Base-by-base conservation (phyloP, 2,329 filamentous ascomycete genomes). In the Cladorrhinum sp. region DNA sequence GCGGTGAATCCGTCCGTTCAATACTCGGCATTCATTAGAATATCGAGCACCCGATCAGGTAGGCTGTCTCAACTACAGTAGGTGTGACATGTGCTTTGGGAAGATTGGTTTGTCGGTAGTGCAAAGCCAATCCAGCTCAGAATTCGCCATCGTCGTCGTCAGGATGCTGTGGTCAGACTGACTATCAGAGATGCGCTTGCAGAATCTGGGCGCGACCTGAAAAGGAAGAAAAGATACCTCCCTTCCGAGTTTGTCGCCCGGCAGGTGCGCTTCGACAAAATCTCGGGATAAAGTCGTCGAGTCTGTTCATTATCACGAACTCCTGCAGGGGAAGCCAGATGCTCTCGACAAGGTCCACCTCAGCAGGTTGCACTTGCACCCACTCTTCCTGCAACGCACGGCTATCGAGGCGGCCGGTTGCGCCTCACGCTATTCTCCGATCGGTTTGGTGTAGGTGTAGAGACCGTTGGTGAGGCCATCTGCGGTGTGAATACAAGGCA, bases 401-500 rank as follows among this genome's bases (percentile, higher is more conserved):
- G 54, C 8, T 57, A 21, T 48, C 23, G 39, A 57, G 42, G 54
- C 6, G 4, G 49, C 16, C 26, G 18, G 18, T 12, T 57, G 39
- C 39, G 39, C 54, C 23, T 33, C 18, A 9, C 54, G 24, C 54
- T 49, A 57, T 57, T 48, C 54, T 57, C 39, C 39, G 54, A 57
- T 57, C 26, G 54, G 54, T 18, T 46, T 57, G 24, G 33, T 48
- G 33, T 46, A 48, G 53, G 20, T 26, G 21, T 23, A 24, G 30
- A 18, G 53, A 21, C 18, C 21, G 46, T 50, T 21, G 46, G 21
- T 4, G 18, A 50, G 18, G 21, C 26, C 26, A 50, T 50, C 9
- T 14, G 46, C n/a, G n/a, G n/a, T n/a, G n/a, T n/a, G 46, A 46
- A 6, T n/a, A 14, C 39, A 46, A 46, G 39, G 39, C 26, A 30